Evolutionary conservation across 2,329 filamentous ascomycete species (phyloP).

Genomic region (Trichophyton equinum): DNA sequence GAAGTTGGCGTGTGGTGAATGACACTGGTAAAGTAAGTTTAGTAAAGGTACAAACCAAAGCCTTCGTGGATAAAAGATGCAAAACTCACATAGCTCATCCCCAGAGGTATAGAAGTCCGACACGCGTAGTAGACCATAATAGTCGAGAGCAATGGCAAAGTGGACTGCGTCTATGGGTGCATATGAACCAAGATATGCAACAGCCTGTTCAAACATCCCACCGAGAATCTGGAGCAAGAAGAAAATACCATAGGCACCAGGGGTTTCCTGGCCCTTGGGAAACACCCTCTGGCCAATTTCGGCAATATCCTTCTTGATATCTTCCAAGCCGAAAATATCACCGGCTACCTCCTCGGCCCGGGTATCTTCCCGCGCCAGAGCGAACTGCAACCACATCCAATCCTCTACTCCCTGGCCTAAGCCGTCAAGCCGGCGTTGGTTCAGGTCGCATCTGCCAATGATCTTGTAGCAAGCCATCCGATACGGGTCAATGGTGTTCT

Average conservation of each 20-base stretch:
- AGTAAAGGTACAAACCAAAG: not conserved
- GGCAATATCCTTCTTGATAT: conserved; percentile 65
- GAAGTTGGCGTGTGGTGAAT: conserved; percentile 39
- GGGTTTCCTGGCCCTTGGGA: conserved; percentile 64
- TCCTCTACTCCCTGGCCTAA: conserved; percentile 51
- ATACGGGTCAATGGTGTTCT: conserved; percentile 84
- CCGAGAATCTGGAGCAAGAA: conserved; percentile 86
- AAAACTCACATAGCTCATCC: conserved; percentile 49
- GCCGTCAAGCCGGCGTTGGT: conserved; percentile 43
- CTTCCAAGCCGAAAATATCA: conserved; percentile 50
- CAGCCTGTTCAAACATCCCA: conserved; percentile 86
- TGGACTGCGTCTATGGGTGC: conserved; percentile 90
- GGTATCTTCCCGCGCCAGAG: conserved; percentile 48
- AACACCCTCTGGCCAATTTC: conserved; percentile 91
- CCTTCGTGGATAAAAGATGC: not conserved
- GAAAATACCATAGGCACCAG: conserved; percentile 72
- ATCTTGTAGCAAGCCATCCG: conserved; percentile 97
- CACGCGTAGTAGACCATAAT: conserved; percentile 78
- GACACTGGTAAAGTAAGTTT: conserved; percentile 34
- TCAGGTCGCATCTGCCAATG: conserved; percentile 62
- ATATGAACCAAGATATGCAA: conserved; percentile 83
- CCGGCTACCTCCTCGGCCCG: conserved; percentile 50
- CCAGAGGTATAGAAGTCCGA: conserved; percentile 65
- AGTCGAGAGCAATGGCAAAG: conserved; percentile 78
- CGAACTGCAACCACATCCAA: conserved; percentile 56